phyloP scores from a whole-genome alignment of 495 filamentous ascomycete species.

The Glutinoglossum americanum region DNA sequence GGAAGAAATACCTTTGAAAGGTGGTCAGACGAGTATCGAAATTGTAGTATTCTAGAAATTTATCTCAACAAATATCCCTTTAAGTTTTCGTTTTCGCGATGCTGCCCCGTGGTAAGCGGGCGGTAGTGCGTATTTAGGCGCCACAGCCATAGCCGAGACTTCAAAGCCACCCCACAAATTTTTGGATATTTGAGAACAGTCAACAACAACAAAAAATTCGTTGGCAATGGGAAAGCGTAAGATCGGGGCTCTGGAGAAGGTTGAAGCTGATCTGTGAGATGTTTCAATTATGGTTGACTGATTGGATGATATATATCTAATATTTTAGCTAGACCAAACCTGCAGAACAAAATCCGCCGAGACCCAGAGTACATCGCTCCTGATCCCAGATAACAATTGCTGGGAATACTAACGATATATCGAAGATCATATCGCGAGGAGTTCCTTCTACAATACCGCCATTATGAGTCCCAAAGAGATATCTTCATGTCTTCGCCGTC shows the following conservation, averaged over 20 bases:
- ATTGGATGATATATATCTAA: conserved; percentile 4
- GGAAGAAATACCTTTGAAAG: no score
- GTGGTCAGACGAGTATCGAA: no score
- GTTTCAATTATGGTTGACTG: not conserved
- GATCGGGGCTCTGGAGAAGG: conserved; percentile 78
- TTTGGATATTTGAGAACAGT: no score
- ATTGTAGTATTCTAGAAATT: no score
- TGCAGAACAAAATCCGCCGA: conserved; percentile 73
- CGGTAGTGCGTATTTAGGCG: no score
- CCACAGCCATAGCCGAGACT: no score
- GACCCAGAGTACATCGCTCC: conserved; percentile 44
- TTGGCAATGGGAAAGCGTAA: conserved; percentile 59
- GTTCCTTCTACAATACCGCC: conserved; percentile 69
- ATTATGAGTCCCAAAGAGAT: conserved; percentile 77
- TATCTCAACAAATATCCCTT: no score
- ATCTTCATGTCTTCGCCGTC: conserved; percentile 72
- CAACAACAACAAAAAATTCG: not conserved
- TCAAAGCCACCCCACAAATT: no score
- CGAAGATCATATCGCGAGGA: conserved; percentile 56
- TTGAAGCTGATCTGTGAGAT: conserved; percentile 65
- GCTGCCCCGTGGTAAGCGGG: no score
- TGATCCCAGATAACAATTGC: not conserved
- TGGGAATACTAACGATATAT: conserved; percentile 13
- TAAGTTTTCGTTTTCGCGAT: no score
- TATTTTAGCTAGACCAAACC: conserved; percentile 36